These are phyloP conservation scores for Cystofilobasidium bisporidii DNA, from an alignment of 768 basidiomycete species.

Conservation along the genomic window DNA sequence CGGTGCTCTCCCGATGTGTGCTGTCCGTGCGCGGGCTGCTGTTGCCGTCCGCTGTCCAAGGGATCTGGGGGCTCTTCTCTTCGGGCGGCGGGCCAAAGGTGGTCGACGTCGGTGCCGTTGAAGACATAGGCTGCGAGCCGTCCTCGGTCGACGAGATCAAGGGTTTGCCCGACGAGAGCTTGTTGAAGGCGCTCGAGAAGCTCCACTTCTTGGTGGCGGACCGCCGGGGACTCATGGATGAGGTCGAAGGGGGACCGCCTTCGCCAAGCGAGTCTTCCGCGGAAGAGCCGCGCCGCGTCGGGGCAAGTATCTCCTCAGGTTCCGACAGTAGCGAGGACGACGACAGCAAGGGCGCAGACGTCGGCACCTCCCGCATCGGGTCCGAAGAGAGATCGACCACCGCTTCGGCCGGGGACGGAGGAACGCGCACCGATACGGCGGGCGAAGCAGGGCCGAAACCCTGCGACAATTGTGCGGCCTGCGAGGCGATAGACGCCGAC, in stretches of 20 bases:
- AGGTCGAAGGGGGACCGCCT: background rate
- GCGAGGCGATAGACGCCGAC: background rate
- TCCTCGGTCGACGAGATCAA: slow-evolving; percentile 6
- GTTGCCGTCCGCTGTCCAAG: slow-evolving; percentile 27
- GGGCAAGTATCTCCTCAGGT: slow-evolving; percentile 40
- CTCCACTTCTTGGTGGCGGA: slow-evolving; percentile 94
- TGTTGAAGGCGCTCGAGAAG: slow-evolving; percentile 63
- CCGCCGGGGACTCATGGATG: background rate
- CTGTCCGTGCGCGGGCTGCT: slow-evolving; percentile 43
- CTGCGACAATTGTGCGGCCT: slow-evolving; percentile 46
- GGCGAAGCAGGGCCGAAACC: slow-evolving; percentile 61
- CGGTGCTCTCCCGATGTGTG: slow-evolving; percentile 48
- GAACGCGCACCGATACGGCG: slow-evolving; percentile 50
- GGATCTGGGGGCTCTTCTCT: background rate
- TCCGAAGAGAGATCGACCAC: slow-evolving; percentile 53
- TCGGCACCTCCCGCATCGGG: slow-evolving; percentile 15
- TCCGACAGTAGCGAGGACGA: slow-evolving; percentile 38
- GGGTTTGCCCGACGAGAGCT: slow-evolving; percentile 22
- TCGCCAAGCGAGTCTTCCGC: background rate
- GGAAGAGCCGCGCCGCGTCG: slow-evolving; percentile 9
- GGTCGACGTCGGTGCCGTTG: background rate
- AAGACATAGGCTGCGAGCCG: background rate
- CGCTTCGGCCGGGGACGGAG: slow-evolving; percentile 64
- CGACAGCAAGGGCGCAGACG: background rate
- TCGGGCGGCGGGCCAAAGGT: background rate